A percentile compares a stretch with the other conserved stretches of the same genome.
Evolutionary conservation across 345 rosid genomes (phyloP).

Genomic region (Eucalyptus regnans): DNA sequence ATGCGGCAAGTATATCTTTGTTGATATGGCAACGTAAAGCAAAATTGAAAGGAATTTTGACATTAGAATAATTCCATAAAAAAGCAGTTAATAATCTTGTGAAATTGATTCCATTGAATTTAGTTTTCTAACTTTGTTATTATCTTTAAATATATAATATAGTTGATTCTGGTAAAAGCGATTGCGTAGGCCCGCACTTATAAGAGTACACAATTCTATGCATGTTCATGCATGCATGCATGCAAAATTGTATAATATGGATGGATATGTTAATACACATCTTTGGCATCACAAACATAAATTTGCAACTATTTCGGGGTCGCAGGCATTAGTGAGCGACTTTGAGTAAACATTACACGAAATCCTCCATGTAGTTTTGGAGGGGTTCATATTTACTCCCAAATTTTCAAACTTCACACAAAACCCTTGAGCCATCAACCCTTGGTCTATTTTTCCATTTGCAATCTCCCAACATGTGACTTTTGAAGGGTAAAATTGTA

Average conservation of each 20-base stretch:
- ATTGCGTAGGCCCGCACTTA: too few species aligned
- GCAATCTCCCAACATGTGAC: not conserved
- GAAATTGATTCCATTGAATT: not conserved
- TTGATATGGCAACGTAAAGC: not conserved
- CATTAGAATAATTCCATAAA: too few species aligned
- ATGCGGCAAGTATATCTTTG: not conserved
- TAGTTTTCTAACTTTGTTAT: not conserved
- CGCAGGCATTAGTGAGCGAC: not conserved
- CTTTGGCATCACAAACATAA: not conserved
- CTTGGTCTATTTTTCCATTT: not conserved
- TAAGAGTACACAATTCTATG: not conserved
- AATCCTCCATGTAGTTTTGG: not conserved
- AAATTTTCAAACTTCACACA: not conserved
- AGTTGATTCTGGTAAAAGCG: not conserved
- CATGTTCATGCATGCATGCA: not conserved
- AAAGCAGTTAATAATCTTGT: not conserved
- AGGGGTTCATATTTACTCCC: not conserved
- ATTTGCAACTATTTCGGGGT: not conserved
- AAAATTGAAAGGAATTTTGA: too few species aligned
- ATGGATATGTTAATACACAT: not conserved
- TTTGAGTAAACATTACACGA: not conserved
- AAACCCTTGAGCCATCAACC: not conserved
- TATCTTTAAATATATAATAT: not conserved
- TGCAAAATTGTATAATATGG: too few species aligned
- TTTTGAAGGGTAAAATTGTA: not conserved